phyloP scores from a whole-genome alignment of 139 green algal genomes.

The Chlorella ohadii region DNA sequence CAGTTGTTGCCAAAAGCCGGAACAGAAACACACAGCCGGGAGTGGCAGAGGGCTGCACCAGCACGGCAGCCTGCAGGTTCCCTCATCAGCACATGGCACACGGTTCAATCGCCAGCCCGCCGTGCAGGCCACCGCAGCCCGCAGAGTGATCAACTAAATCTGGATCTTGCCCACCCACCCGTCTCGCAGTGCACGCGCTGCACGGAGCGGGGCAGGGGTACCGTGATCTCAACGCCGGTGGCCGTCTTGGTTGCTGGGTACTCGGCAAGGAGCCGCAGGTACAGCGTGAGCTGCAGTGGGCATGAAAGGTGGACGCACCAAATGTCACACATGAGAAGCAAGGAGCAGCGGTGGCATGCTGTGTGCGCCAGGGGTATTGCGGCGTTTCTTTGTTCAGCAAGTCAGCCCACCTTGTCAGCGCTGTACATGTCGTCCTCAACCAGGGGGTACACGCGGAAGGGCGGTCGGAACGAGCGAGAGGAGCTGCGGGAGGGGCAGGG shows the following conservation, averaged over 20 bases:
- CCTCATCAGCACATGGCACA: too few relatives aligned
- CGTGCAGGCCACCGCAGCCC: too few relatives aligned
- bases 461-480: conserved; percentile 83
- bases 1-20: too few relatives aligned
- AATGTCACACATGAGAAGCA: too few relatives aligned
- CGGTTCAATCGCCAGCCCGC: too few relatives aligned
- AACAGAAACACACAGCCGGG: not conserved
- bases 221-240: conserved; percentile 74
- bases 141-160: too few relatives aligned
- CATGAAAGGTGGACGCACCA: too few relatives aligned
- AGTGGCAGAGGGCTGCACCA: not conserved
- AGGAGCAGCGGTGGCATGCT: too few relatives aligned
- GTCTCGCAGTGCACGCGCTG: conserved; percentile 71
- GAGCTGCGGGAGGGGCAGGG: conserved; percentile 48
- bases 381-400: too few relatives aligned
- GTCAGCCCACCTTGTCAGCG: too few relatives aligned
- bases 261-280: conserved; percentile 43
- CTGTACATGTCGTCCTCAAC: conserved; percentile 72
- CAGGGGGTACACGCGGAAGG: conserved; percentile 82
- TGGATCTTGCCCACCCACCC: too few relatives aligned
- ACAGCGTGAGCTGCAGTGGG: conserved; percentile 6
- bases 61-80: not conserved
- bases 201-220: conserved; percentile 73
- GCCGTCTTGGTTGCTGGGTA: conserved; percentile 59
- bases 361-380: too few relatives aligned